Conservation (phyloP, 768 basidiomycete species). For the Podaxis sp. region DNA sequence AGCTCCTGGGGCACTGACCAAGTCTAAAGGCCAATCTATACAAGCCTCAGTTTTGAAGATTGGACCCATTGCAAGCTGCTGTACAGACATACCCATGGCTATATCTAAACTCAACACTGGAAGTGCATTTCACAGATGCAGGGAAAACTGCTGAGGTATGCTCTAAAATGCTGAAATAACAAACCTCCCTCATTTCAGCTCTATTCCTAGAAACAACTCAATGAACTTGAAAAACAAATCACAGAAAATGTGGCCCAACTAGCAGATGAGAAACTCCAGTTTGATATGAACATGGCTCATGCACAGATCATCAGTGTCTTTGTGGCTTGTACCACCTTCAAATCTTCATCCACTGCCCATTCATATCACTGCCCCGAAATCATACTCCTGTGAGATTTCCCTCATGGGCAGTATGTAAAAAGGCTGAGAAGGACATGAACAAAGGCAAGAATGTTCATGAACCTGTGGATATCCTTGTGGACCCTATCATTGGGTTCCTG, state of each 20-base stretch:
- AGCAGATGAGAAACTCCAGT: constrained; percentile 39
- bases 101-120: too few species aligned
- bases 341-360: constrained; percentile 78
- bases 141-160: constrained; percentile 35
- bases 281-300: constrained; percentile 37
- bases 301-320: constrained; percentile 43
- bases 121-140: too few species aligned
- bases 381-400: constrained; percentile 43
- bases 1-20: neutral
- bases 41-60: too few species aligned
- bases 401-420: constrained; percentile 77
- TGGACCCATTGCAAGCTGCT: too few species aligned
- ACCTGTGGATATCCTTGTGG: constrained; percentile 83
- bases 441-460: constrained; percentile 26
- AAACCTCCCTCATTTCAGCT: neutral
- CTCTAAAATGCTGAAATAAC: neutral
- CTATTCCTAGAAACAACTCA: constrained; percentile 36
- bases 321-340: constrained; percentile 49
- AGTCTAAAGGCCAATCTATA: too few species aligned
- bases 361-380: constrained; percentile 66
- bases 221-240: constrained; percentile 33
- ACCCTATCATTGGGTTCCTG: constrained; percentile 84
- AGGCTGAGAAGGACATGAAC: constrained; percentile 42
- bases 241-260: constrained; percentile 39
- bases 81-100: too few species aligned